Percentiles rank a stretch among this genome's conserved stretches.
These are phyloP conservation scores for Lactuca sativa DNA, from an alignment of 129 eudicot genomes.

Conservation along the genomic window DNA sequence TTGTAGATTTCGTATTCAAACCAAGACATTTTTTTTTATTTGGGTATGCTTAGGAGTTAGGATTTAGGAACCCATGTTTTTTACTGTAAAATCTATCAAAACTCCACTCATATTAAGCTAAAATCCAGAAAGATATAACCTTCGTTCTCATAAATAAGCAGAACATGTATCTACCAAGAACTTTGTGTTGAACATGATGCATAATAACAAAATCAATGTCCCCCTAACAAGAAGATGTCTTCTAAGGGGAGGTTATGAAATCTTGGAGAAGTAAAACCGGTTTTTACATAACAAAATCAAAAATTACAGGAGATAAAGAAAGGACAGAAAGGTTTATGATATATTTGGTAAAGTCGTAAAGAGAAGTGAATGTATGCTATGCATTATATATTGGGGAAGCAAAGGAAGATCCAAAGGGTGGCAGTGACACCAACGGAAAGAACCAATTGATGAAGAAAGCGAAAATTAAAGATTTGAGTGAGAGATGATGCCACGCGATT, in stretches of 20 bases:
- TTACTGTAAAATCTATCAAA: conserved; percentile 30
- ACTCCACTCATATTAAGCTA: conserved; percentile 15
- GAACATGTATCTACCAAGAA: conserved; percentile 6
- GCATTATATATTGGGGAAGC: conserved; percentile 31
- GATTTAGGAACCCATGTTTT: conserved; percentile 37
- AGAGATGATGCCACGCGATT: conserved; percentile 18
- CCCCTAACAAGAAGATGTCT: conserved; percentile 24
- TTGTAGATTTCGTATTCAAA: conserved; percentile 49
- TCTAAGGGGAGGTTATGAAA: background rate
- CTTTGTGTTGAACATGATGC: conserved; percentile 16
- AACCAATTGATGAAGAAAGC: conserved; percentile 2
- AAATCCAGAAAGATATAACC: background rate
- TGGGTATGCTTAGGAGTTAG: conserved; percentile 46
- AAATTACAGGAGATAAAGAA: conserved; percentile 5
- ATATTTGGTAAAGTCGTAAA: background rate
- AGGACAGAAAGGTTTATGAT: background rate
- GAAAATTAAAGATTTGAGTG: conserved; percentile 3
- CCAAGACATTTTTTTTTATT: conserved; percentile 57
- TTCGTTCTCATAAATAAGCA: conserved; percentile 3
- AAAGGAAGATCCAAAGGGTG: conserved; percentile 25
- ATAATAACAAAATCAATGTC: conserved; percentile 5
- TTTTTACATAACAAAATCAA: background rate
- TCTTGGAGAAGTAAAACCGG: background rate
- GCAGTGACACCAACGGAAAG: conserved; percentile 1
- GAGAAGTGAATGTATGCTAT: conserved; percentile 19